Conservation (phyloP, 805 yeast genomes). For the Suhomyces xylopsoci region DNA sequence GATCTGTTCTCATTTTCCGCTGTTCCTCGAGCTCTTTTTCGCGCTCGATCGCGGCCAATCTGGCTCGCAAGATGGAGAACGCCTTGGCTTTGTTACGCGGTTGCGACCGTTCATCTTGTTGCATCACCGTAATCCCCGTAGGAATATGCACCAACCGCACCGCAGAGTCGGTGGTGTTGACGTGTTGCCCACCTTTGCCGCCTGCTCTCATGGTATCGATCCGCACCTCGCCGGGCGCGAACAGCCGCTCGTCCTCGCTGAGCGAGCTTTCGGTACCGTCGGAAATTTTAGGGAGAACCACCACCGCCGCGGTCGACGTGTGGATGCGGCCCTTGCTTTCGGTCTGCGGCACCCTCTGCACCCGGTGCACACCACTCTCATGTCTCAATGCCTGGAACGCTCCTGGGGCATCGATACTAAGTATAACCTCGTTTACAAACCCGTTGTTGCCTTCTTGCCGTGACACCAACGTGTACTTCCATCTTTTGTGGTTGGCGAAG, state of each 20-base stretch:
- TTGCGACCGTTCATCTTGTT: slow-evolving; percentile 95
- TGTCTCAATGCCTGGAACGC: slow-evolving; percentile 69
- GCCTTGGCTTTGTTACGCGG: slow-evolving; percentile 94
- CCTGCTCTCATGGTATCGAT: slow-evolving; percentile 97
- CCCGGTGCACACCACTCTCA: slow-evolving; percentile 96
- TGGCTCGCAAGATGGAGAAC: slow-evolving; percentile 71
- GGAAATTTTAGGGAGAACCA: slow-evolving; percentile 81
- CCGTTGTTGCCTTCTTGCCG: slow-evolving; percentile 58
- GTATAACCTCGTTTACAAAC: slow-evolving; percentile 69
- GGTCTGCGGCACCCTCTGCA: slow-evolving; percentile 90
- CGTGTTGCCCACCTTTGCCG: slow-evolving; percentile 98
- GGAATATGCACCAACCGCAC: slow-evolving; percentile 91
- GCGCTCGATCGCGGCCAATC: slow-evolving; percentile 79
- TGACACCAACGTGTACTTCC: slow-evolving; percentile 66
- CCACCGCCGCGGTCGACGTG: slow-evolving; percentile 94
- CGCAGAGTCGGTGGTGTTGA: slow-evolving; percentile 95
- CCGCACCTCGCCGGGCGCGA: slow-evolving; percentile 83
- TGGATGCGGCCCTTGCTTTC: slow-evolving; percentile 93
- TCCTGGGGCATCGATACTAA: slow-evolving; percentile 67
- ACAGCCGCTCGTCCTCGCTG: slow-evolving; percentile 58
- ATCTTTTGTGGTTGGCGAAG: slow-evolving; percentile 60
- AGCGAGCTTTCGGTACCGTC: slow-evolving; percentile 49
- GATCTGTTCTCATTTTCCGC: slow-evolving; percentile 66
- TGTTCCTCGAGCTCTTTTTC: slow-evolving; percentile 63
- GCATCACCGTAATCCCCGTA: slow-evolving; percentile 81